Evolutionary conservation across 352 stramenopile genomes (phyloP), one percentile per base, ranked within the genome.

Genomic region (Globisporangium nodosum): DNA sequence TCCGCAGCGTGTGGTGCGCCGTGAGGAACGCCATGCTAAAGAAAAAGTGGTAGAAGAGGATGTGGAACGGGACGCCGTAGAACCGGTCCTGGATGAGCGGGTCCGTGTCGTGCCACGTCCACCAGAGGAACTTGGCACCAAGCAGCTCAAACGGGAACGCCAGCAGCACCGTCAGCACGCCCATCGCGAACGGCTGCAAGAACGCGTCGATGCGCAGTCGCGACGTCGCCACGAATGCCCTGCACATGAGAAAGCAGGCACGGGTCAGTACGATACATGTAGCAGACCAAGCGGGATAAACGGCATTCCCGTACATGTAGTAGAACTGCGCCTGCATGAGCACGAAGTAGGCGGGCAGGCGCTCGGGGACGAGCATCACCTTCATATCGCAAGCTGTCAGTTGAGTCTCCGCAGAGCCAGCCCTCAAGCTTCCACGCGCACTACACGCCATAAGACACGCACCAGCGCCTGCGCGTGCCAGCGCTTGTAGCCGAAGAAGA

Each of bases 41-140:
- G 63, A 73, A 87, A 45, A 80, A 87, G 56, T 85, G 70, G 59
- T 86, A 75, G 59, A 88, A 85, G 8, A 94, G 64, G 39, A 72
- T 65, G 54, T 90, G 76, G 55, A 73, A 78, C 3, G 84, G 84
- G 1, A 92, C 73, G 37, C 78, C 78, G 56, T 89, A 80, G 20
- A 89, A 59, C 3, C 85, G 78, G 24, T 78, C 73, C 8, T 56
- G 58, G 15, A 94, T 63, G 45, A 88, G 65, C 30, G 81, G 81
- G 30, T 94, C 81, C 20, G 78, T 91, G 56, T 94, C 85, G 57
- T 94, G 85, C 71, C 76, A 91, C 52, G 85, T 94, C 85, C 85
- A 94, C 79, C 80, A 91, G 30, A 94, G 66, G 51, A 94, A 89
- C 56, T 92, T 92, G 57, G 78, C 58, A 49, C 85, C 85, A 37